A percentile compares a stretch with the other conserved stretches of the same genome.
Conservation (phyloP, 2,329 filamentous ascomycete species). For the Fusarium sp. region DNA sequence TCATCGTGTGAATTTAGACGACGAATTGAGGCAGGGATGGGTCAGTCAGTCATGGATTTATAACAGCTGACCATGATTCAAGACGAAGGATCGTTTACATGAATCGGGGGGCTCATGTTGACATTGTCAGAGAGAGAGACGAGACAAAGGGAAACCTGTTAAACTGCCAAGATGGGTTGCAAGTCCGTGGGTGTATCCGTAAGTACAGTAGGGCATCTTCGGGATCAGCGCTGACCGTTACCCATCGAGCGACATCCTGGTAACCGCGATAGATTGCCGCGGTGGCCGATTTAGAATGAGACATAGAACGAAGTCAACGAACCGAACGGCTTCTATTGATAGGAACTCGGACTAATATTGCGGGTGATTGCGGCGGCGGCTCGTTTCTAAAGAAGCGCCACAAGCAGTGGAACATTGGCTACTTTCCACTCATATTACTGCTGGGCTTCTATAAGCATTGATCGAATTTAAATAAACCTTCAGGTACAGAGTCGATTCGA, state of each 20-base stretch:
- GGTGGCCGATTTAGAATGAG: constrained; percentile 11
- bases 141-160: neutral
- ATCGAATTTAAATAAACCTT: constrained; percentile 19
- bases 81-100: constrained; percentile 43
- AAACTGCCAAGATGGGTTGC: constrained; percentile 13
- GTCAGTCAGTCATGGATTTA: neutral
- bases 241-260: constrained; percentile 8
- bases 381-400: constrained; percentile 7
- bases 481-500: constrained; percentile 8
- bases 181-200: constrained; percentile 11
- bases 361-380: neutral
- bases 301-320: constrained; percentile 1
- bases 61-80: constrained; percentile 29
- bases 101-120: constrained; percentile 43
- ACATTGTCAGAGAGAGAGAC: neutral
- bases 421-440: constrained; percentile 11
- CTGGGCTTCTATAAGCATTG: constrained; percentile 6
- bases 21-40: constrained; percentile 17
- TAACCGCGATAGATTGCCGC: constrained; percentile 29
- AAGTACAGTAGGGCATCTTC: neutral
- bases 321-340: neutral
- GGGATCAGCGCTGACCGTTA: constrained; percentile 30
- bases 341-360: neutral
- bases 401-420: constrained; percentile 25
- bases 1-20: constrained; percentile 7